A percentile compares a stretch with the other conserved stretches of the same genome.
These are phyloP conservation scores for Fusarium sacchari DNA, from an alignment of 2,329 filamentous ascomycete species.

Conservation along the genomic window DNA sequence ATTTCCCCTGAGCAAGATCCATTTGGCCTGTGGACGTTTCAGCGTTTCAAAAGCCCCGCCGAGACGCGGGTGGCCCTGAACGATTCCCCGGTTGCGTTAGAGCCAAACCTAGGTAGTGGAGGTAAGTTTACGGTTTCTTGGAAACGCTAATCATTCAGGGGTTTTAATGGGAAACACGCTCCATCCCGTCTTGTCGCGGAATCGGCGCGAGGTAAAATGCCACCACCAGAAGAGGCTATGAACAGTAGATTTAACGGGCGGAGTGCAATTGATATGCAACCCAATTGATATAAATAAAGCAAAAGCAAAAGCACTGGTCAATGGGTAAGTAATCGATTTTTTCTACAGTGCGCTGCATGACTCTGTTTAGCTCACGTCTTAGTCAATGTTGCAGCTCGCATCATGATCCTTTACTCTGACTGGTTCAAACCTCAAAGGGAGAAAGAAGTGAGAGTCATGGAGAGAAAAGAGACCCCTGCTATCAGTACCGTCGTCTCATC, in stretches of 20 bases:
- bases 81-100: slow-evolving; percentile 33
- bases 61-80: slow-evolving; percentile 22
- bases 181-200: neutral
- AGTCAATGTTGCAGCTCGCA: neutral
- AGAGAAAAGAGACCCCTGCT: neutral
- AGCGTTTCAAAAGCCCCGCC: slow-evolving; percentile 13
- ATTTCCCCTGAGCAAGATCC: slow-evolving; percentile 28
- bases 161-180: slow-evolving; percentile 30
- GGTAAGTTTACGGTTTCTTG: slow-evolving; percentile 17
- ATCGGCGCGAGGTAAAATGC: neutral
- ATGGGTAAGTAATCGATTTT: too few relatives aligned
- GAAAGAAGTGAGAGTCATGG: neutral
- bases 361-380: neutral
- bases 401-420: neutral
- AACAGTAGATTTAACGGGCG: too few relatives aligned
- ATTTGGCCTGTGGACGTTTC: slow-evolving; percentile 25
- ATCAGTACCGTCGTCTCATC: neutral
- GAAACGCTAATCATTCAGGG: slow-evolving; percentile 34
- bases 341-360: neutral
- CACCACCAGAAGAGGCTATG: neutral
- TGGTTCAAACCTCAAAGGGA: neutral
- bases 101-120: slow-evolving; percentile 8
- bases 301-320: neutral
- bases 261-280: too few relatives aligned
- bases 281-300: neutral